phyloP scores from a whole-genome alignment of 805 yeast genomes.

The Zygoascus ofunaensis region DNA sequence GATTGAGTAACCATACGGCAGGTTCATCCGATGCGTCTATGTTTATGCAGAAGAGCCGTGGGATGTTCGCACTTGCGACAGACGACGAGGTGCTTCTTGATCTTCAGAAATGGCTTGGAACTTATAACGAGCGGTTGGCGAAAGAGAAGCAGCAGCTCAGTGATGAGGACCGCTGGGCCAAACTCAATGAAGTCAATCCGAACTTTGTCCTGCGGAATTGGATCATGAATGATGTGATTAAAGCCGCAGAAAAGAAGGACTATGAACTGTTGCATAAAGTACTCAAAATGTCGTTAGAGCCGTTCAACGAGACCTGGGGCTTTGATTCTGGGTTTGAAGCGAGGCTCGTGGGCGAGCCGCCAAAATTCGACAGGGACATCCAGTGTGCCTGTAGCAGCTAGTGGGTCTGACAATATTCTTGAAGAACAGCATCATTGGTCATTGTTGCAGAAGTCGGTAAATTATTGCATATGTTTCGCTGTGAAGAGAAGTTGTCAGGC shows the following conservation, averaged over 20 bases:
- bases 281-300: constrained; percentile 62
- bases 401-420: no score
- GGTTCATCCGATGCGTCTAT: constrained; percentile 17
- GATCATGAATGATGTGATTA: constrained; percentile 77
- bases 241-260: constrained; percentile 45
- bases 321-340: constrained; percentile 58
- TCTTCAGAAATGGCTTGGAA: constrained; percentile 45
- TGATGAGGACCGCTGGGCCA: constrained; percentile 29
- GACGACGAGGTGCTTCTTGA: constrained; percentile 34
- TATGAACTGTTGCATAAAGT: constrained; percentile 48
- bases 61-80: constrained; percentile 24
- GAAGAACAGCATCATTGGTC: no score
- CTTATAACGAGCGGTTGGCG: constrained; percentile 38
- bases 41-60: constrained; percentile 29
- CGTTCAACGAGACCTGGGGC: constrained; percentile 63
- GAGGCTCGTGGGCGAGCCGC: constrained; percentile 38
- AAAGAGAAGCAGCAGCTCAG: constrained; percentile 27
- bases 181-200: constrained; percentile 55
- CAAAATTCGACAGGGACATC: constrained; percentile 47
- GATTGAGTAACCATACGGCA: constrained; percentile 37
- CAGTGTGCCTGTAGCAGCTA: constrained; percentile 58
- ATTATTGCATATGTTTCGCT: no score
- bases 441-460: no score
- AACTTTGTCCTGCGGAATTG: constrained; percentile 74
- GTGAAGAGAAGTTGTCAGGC: no score